A percentile compares a stretch with the other conserved stretches of the same genome.
Conservation (phyloP, 2,329 filamentous ascomycete genomes). For the Aureobasidium sp. region DNA sequence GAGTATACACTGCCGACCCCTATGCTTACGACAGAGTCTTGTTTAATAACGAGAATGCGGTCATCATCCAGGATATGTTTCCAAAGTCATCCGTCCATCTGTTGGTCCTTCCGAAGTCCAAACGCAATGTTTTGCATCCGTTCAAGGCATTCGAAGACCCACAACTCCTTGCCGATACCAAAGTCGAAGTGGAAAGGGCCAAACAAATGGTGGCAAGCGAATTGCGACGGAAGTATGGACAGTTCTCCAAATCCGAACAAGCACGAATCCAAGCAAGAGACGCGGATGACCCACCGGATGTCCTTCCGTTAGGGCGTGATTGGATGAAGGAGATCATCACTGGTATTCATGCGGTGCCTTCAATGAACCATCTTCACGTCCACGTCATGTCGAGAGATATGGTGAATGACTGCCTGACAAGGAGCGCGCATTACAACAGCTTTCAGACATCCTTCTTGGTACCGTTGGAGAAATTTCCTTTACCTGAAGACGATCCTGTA, state of each 20-base stretch:
- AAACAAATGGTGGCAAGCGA: conserved; percentile 62
- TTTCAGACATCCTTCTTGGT: conserved; percentile 84
- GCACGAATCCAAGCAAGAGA: conserved; percentile 58
- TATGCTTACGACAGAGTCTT: conserved; percentile 54
- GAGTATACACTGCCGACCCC: conserved; percentile 58
- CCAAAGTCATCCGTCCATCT: conserved; percentile 81
- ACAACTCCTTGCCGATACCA: conserved; percentile 58
- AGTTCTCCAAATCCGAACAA: conserved; percentile 54
- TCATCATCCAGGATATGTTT: conserved; percentile 73
- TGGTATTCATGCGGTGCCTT: conserved; percentile 80
- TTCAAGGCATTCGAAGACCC: conserved; percentile 67
- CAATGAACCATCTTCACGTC: conserved; percentile 86
- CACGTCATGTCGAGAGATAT: conserved; percentile 80
- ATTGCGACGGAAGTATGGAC: conserved; percentile 60
- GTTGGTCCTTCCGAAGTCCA: conserved; percentile 73
- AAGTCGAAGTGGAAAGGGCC: conserved; percentile 53
- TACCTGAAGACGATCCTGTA: conserved; percentile 57
- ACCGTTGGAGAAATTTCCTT: conserved; percentile 67
- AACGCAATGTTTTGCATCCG: conserved; percentile 58
- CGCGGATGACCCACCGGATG: conserved; percentile 26
- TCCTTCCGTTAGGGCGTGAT: conserved; percentile 63
- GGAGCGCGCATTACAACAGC: conserved; percentile 85
- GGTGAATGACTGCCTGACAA: conserved; percentile 61
- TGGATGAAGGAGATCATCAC: conserved; percentile 67
- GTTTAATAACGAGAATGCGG: conserved; percentile 59